Base-by-base conservation (phyloP, 2,329 filamentous ascomycete species). In the Colletotrichum paranaense region DNA sequence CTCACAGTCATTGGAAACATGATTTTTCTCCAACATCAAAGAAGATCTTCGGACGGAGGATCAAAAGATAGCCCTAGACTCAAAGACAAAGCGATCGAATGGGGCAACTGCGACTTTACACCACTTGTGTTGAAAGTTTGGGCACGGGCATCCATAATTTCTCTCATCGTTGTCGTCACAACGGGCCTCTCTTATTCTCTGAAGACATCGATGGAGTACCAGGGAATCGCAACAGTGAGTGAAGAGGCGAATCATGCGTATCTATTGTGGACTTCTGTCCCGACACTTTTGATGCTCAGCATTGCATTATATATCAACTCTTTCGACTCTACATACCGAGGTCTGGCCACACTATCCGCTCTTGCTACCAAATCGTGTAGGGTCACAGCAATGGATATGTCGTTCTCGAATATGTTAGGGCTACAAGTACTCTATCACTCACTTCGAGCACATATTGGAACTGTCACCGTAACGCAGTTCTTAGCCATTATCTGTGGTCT, bases 191-290 rank as follows among this genome's bases (percentile, higher is more conserved):
- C 2, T 2, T 32, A 32, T 32, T 11, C 30, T 11, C 3, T 32
- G 30, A 32, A 11, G 1, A 11, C 9, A 11, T 32, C 30, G 9
- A 32, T 11, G 30, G 9, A 9, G 3, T 32, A 9, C 2, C 30
- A 11, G 9, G 30, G 68, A 5, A 55, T 67, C 5, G 62, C 62
- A 8, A 67, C 42, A 3, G 46, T 71, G 11, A 24, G 53, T n/a
- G 62, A 67, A 24, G 24, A 32, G 5, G 62, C 4, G 4, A 2
- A 46, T 11, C 60, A 60, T 46, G 22, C 30, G 24, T 38, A 62
- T 7, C 8, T 71, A 5, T n/a, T 72, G 4, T 72, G 68, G 68
- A 72, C 63, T 8, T 67, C 68, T 3, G n/a, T 56, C n/a, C 63
- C 63, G 19, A 24, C 68, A 4, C 30, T 72, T 9, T 14, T 52